Evolutionary conservation across 2,329 filamentous ascomycete genomes (phyloP).

Genomic region (Gnomoniopsis smithogilvyi): DNA sequence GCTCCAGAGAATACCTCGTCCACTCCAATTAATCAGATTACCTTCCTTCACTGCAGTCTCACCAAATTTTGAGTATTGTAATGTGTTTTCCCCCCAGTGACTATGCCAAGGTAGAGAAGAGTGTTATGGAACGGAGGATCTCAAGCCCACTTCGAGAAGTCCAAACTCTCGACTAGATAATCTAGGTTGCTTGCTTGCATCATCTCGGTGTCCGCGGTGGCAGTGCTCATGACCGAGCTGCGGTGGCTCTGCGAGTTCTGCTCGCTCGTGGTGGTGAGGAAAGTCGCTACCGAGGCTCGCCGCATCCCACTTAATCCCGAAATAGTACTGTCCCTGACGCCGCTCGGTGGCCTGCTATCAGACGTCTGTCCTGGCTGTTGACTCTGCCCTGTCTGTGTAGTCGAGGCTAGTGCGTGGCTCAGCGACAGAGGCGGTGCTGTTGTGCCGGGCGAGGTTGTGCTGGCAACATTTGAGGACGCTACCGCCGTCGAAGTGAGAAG

Average conservation of each 20-base stretch:
- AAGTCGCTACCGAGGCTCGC: conserved; percentile 63
- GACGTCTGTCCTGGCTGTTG: conserved; percentile 25
- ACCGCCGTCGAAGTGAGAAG: conserved; percentile 24
- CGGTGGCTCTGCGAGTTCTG: conserved; percentile 49
- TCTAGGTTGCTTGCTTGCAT: conserved; percentile 32
- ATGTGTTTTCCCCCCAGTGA: neutral
- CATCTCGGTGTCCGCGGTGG: conserved; percentile 52
- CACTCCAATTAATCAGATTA: neutral
- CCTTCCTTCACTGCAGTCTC: neutral
- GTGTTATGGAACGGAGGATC: neutral
- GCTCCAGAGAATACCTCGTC: neutral
- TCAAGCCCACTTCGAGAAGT: conserved; percentile 49
- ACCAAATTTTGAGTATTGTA: neutral
- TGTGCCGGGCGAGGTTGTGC: conserved; percentile 21
- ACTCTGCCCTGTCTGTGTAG: conserved; percentile 21
- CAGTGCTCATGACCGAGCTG: conserved; percentile 54
- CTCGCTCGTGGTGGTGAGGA: conserved; percentile 57
- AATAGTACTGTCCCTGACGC: conserved; percentile 55
- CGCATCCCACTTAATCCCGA: conserved; percentile 45
- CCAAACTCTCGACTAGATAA: conserved; percentile 41
- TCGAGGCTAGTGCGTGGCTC: conserved; percentile 16
- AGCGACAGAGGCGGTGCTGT: conserved; percentile 13
- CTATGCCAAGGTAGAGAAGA: neutral
- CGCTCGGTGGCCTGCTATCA: conserved; percentile 40
- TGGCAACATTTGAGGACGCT: conserved; percentile 27